These are phyloP conservation scores for Blastocystis sp. DNA, from an alignment of 352 stramenopile genomes.

Conservation along the genomic window DNA sequence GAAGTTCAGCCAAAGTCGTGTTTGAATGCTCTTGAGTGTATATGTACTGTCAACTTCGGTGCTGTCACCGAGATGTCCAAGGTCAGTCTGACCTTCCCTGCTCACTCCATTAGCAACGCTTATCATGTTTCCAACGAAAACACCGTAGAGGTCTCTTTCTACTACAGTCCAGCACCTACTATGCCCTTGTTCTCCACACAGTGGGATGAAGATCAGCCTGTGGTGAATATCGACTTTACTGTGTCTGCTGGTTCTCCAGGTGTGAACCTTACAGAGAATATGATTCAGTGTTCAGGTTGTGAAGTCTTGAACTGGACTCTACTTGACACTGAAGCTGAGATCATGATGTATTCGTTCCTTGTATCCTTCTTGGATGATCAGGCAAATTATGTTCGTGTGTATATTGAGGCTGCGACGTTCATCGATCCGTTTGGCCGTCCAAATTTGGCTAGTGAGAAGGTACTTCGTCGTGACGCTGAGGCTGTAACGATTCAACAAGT, in stretches of 20 bases:
- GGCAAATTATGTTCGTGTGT: constrained; percentile 9
- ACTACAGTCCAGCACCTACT: background rate
- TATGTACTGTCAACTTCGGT: background rate
- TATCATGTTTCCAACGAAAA: constrained; percentile 15
- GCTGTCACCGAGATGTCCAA: background rate
- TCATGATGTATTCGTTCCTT: background rate
- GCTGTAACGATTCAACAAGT: background rate
- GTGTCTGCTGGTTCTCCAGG: background rate
- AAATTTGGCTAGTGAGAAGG: background rate
- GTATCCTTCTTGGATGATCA: constrained; percentile 44
- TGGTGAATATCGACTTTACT: constrained; percentile 4
- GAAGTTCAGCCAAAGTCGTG: background rate
- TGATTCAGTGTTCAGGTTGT: constrained; percentile 40
- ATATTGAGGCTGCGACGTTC: background rate
- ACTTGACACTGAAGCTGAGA: background rate
- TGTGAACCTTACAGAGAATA: background rate
- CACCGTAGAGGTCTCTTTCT: background rate
- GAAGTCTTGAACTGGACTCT: constrained; percentile 7
- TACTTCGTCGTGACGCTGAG: background rate
- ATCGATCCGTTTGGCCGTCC: background rate
- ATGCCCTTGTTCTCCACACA: background rate
- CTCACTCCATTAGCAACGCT: background rate
- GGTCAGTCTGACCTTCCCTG: background rate
- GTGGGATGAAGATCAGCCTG: background rate
- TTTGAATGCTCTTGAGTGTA: background rate